Evolutionary conservation across 140 eudicot species (phyloP), one percentile per base, ranked within the genome.

Genomic region (Bidens hawaiensis): DNA sequence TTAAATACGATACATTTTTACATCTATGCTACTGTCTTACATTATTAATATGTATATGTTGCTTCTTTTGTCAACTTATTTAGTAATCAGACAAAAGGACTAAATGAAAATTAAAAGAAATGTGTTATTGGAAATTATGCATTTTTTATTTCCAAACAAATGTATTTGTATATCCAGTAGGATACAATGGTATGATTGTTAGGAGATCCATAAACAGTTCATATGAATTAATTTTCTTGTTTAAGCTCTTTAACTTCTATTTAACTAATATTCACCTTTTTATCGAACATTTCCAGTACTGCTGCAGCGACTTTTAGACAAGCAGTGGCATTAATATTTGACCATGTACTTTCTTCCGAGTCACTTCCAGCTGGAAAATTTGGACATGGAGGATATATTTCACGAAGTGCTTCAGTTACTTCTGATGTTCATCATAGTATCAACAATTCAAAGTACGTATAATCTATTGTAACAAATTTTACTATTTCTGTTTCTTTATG

Each of bases 251-350:
- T n/a, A n/a, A 61, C 40, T 56, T 38, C 56, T 56, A 53, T 56
- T 57, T 47, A 47, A 69, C 62, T 61, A 62, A 68, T 28, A 43
- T 51, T 64, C 47, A 57, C 17, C 33, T 67, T 40, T 42, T 9
- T 70, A 45, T 47, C 27, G 60, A 26, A 36, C 22, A 21, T 57
- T 38, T 74, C 63, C 83, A 93, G 99, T 72, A 93, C 99, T 69
- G 96, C 99, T 53, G 99, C 96, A 68, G 99, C 99, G 49, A 93
- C 99, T 48, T 93, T 93, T 81, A 83, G 99, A 71, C 99, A 93
- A 77, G 96, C 99, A 30, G 99, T 85, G 79, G 99, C 99, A 25
- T 77, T 93, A 81, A 83, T 93, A 34, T 93, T 93, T 70, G 99
- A 93, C 73, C 95, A 81, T 53, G 96, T 93, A 21, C 79, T 84